Percentiles rank a stretch among this genome's conserved stretches.
These are phyloP conservation scores for Paramyrothecium sp. DNA, from an alignment of 2,329 filamentous ascomycete species.

Conservation along the genomic window DNA sequence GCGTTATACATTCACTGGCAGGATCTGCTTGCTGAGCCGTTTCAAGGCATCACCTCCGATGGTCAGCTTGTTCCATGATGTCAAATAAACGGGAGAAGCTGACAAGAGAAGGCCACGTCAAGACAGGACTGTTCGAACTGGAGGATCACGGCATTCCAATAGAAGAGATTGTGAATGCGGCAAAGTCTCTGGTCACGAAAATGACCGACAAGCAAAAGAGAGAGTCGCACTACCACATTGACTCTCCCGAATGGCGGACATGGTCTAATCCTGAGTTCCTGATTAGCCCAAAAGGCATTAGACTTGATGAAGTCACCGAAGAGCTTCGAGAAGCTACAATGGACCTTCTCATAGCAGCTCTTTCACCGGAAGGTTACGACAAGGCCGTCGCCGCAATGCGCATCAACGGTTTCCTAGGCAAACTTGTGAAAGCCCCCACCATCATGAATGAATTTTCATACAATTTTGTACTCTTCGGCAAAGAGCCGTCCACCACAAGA, in stretches of 20 bases:
- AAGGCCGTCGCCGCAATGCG: slow-evolving; percentile 71
- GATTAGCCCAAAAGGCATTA: slow-evolving; percentile 65
- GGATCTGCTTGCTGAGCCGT: slow-evolving; percentile 62
- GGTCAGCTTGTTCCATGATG: slow-evolving; percentile 49
- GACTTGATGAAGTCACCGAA: slow-evolving; percentile 58
- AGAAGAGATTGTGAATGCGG: slow-evolving; percentile 50
- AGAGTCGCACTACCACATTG: slow-evolving; percentile 57
- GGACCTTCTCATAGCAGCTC: slow-evolving; percentile 51
- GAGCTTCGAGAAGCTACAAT: slow-evolving; percentile 49
- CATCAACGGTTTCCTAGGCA: slow-evolving; percentile 72
- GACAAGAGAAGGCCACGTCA: slow-evolving; percentile 42
- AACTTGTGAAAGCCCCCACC: slow-evolving; percentile 57
- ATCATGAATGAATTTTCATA: slow-evolving; percentile 76
- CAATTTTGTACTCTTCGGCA: slow-evolving; percentile 71
- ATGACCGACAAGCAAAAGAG: slow-evolving; percentile 48
- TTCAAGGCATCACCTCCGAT: slow-evolving; percentile 67
- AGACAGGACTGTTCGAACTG: slow-evolving; percentile 52
- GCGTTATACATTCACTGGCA: slow-evolving; percentile 59
- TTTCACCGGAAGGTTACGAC: slow-evolving; percentile 69
- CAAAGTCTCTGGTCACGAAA: slow-evolving; percentile 23
- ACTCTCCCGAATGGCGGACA: slow-evolving; percentile 70
- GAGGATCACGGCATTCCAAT: slow-evolving; percentile 66
- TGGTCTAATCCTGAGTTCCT: slow-evolving; percentile 74
- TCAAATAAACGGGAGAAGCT: not conserved
- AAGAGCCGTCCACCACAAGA: slow-evolving; percentile 45